Conservation (phyloP, 192 early-diverging fungal species). For the Coemansia sp. region DNA sequence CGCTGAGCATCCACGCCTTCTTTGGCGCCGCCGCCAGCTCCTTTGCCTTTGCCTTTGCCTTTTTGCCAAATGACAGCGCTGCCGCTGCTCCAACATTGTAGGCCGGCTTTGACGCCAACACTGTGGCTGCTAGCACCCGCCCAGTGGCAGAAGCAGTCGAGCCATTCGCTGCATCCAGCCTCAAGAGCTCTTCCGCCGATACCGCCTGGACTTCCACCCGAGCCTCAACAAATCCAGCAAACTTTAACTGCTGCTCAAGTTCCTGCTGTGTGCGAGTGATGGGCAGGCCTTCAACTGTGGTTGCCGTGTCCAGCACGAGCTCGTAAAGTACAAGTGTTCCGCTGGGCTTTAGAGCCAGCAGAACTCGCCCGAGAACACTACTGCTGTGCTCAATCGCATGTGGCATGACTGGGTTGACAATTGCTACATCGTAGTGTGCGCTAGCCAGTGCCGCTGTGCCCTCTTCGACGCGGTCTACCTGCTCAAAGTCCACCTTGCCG, state of each 20-base stretch:
- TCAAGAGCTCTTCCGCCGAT: slow-evolving; percentile 44
- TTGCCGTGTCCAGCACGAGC: slow-evolving; percentile 56
- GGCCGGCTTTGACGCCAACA: slow-evolving; percentile 70
- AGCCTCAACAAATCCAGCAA: slow-evolving; percentile 83
- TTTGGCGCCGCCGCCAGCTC: slow-evolving; percentile 26
- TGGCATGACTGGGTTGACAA: slow-evolving; percentile 58
- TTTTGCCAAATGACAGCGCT: slow-evolving; percentile 77
- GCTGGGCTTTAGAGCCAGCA: slow-evolving; percentile 63
- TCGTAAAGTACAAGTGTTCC: slow-evolving; percentile 69
- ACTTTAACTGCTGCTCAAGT: slow-evolving; percentile 68
- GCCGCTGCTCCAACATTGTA: slow-evolving; percentile 86
- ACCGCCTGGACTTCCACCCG: slow-evolving; percentile 41
- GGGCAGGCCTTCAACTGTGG: slow-evolving; percentile 45
- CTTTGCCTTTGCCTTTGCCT: slow-evolving; percentile 53
- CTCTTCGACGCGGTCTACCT: slow-evolving; percentile 71
- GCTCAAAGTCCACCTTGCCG: slow-evolving; percentile 79
- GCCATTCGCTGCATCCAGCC: slow-evolving; percentile 41
- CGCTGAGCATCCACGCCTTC: slow-evolving; percentile 74
- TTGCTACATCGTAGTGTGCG: slow-evolving; percentile 60
- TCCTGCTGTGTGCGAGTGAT: slow-evolving; percentile 59
- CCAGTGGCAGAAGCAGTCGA: slow-evolving; percentile 52
- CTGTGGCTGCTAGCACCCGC: slow-evolving; percentile 22
- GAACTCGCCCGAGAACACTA: slow-evolving; percentile 59
- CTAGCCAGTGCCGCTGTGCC: slow-evolving; percentile 56
- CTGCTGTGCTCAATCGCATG: slow-evolving; percentile 64